These are phyloP conservation scores for Calycina herbarum DNA, from an alignment of 2,329 filamentous ascomycete genomes.

Conservation along the genomic window DNA sequence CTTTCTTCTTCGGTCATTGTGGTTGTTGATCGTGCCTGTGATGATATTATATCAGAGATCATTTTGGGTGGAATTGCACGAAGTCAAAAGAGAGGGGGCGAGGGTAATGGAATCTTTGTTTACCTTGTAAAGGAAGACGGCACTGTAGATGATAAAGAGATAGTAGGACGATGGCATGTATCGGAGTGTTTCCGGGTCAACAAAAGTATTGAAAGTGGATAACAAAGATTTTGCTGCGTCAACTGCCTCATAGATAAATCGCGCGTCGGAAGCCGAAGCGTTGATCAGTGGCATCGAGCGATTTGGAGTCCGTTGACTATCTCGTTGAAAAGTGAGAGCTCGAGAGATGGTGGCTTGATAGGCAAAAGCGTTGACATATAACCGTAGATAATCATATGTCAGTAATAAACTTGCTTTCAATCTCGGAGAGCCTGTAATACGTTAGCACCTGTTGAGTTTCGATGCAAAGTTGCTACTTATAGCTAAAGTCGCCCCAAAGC, in stretches of 20 bases:
- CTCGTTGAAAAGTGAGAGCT: constrained; percentile 37
- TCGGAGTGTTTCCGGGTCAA: constrained; percentile 59
- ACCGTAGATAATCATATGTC: constrained; percentile 70
- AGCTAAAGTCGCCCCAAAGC: constrained; percentile 65
- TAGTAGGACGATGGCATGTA: constrained; percentile 67
- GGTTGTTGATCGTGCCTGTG: constrained; percentile 30
- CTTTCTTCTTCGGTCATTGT: constrained; percentile 30
- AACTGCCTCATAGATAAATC: constrained; percentile 66
- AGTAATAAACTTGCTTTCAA: constrained; percentile 68
- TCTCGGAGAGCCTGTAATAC: constrained; percentile 53
- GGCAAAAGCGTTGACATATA: constrained; percentile 75
- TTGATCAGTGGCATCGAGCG: constrained; percentile 32
- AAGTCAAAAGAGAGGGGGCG: constrained; percentile 28
- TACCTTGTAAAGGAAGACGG: constrained; percentile 65
- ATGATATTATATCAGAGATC: constrained; percentile 33
- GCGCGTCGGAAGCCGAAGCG: constrained; percentile 61
- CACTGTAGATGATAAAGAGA: constrained; percentile 61
- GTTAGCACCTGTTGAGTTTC: constrained; percentile 8
- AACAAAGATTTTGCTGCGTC: constrained; percentile 63
- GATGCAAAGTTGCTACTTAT: constrained; percentile 41
- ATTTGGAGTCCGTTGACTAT: constrained; percentile 43
- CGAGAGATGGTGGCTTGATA: constrained; percentile 68
- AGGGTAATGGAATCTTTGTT: neutral
- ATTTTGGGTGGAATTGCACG: neutral
- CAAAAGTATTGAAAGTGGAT: constrained; percentile 57